Percentiles rank a stretch among this genome's conserved stretches.
Evolutionary conservation across 768 basidiomycete genomes (phyloP).

Genomic region (Leccinum disarticulatum): DNA sequence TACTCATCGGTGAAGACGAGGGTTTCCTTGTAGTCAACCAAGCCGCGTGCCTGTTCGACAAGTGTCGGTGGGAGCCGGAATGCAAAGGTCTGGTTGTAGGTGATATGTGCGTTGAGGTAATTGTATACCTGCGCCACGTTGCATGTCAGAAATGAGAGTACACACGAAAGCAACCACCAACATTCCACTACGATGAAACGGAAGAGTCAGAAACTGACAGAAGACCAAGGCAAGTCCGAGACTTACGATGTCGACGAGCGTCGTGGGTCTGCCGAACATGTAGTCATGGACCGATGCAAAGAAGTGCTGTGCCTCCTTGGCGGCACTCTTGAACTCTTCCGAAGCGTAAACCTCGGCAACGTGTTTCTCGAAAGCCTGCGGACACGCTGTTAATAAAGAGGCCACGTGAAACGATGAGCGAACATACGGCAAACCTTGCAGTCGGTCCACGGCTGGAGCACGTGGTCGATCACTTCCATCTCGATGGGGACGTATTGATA

Average conservation of each 20-base stretch:
- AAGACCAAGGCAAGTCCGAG: neutral
- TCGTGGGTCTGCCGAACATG: slow-evolving; percentile 63
- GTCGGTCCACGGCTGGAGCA: slow-evolving; percentile 75
- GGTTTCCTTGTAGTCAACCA: slow-evolving; percentile 76
- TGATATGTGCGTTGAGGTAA: slow-evolving; percentile 73
- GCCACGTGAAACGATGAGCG: slow-evolving; percentile 40
- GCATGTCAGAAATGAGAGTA: slow-evolving; percentile 12
- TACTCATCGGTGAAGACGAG: slow-evolving; percentile 67
- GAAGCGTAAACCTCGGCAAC: slow-evolving; percentile 62
- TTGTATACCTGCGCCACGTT: slow-evolving; percentile 58
- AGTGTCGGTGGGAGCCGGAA: slow-evolving; percentile 71
- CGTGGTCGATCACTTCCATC: slow-evolving; percentile 58
- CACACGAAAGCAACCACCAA: slow-evolving; percentile 35
- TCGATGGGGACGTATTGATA: slow-evolving; percentile 88
- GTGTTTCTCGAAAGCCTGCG: slow-evolving; percentile 65
- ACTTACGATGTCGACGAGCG: slow-evolving; percentile 65
- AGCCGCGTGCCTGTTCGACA: slow-evolving; percentile 68
- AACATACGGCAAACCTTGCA: slow-evolving; percentile 44
- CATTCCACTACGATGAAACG: slow-evolving; percentile 62
- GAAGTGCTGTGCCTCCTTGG: slow-evolving; percentile 59
- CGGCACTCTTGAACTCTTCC: slow-evolving; percentile 58
- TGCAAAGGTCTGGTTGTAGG: slow-evolving; percentile 80
- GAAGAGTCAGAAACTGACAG: slow-evolving; percentile 13
- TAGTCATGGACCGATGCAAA: slow-evolving; percentile 64
- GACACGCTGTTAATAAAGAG: slow-evolving; percentile 2